These are phyloP conservation scores for Starmerella asiatica DNA, from an alignment of 805 yeast genomes.

Conservation along the genomic window DNA sequence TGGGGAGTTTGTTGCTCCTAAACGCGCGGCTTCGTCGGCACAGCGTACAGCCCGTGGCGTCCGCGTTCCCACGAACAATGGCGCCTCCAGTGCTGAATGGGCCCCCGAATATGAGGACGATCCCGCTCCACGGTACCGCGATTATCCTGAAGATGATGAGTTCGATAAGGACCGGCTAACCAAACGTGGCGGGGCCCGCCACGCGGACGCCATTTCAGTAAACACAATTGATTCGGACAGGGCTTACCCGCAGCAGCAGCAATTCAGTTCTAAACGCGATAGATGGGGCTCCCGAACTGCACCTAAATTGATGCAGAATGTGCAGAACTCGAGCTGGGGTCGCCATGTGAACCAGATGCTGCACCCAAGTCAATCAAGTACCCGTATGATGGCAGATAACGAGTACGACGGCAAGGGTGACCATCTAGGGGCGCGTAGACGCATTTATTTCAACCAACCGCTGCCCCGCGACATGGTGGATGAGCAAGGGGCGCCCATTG, in stretches of 20 bases:
- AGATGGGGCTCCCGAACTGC: conserved; percentile 79
- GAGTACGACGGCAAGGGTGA: conserved; percentile 1
- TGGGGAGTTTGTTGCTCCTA: conserved; percentile 16
- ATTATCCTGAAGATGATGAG: background rate
- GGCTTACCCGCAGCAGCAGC: conserved; percentile 13
- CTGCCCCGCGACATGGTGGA: conserved; percentile 36
- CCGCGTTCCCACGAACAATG: conserved; percentile 12
- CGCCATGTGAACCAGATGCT: conserved; percentile 16
- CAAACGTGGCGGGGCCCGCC: background rate
- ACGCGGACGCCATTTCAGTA: background rate
- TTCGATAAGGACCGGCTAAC: background rate
- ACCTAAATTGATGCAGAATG: conserved; percentile 23
- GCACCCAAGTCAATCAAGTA: conserved; percentile 2
- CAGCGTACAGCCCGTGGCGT: conserved; percentile 15
- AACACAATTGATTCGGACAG: conserved; percentile 4
- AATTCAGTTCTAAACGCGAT: conserved; percentile 14
- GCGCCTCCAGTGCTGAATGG: conserved; percentile 6
- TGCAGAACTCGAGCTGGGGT: conserved; percentile 8
- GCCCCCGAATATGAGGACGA: conserved; percentile 3
- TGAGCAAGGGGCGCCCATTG: conserved; percentile 48
- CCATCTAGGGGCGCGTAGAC: conserved; percentile 22
- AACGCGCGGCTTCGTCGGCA: conserved; percentile 15
- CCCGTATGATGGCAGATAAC: conserved; percentile 1
- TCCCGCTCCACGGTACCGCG: background rate
- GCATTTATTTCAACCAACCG: conserved; percentile 38